A percentile compares a stretch with the other conserved stretches of the same genome.
Conservation (phyloP, 305 asterid genomes). For the Plantago coronopus region DNA sequence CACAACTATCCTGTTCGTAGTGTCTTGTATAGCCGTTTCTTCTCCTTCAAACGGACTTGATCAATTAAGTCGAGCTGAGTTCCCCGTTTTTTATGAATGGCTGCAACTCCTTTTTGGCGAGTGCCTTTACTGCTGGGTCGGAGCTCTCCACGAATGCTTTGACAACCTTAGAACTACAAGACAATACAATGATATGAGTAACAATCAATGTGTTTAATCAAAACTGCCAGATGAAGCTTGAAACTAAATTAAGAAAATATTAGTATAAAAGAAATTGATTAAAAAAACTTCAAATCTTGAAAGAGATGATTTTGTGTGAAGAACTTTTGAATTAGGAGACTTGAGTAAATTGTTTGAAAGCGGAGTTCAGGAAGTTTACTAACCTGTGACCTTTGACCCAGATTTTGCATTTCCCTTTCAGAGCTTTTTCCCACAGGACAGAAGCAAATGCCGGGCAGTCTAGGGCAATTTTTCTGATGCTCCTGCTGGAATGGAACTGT, state of each 20-base stretch:
- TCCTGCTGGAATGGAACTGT: slow-evolving; percentile 80
- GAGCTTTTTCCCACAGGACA: slow-evolving; percentile 71
- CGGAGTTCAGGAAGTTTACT: slow-evolving; percentile 1
- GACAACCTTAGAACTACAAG: slow-evolving; percentile 57
- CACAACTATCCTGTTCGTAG: slow-evolving; percentile 3
- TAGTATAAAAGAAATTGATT: neutral
- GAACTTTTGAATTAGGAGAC: neutral
- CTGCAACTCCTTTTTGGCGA: slow-evolving; percentile 62
- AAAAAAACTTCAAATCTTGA: neutral
- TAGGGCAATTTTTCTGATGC: slow-evolving; percentile 64
- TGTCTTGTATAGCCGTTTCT: slow-evolving; percentile 12
- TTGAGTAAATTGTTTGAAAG: neutral
- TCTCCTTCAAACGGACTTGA: slow-evolving; percentile 27
- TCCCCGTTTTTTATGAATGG: slow-evolving; percentile 60
- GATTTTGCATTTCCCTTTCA: slow-evolving; percentile 60
- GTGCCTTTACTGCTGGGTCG: slow-evolving; percentile 38
- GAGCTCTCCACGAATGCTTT: slow-evolving; percentile 63
- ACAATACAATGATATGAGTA: slow-evolving; percentile 14
- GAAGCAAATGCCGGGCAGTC: slow-evolving; percentile 78
- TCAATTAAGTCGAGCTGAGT: slow-evolving; percentile 37
- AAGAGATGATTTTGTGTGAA: neutral
- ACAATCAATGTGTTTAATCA: neutral
- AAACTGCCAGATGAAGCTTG: no score
- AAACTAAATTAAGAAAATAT: neutral
- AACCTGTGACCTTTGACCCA: slow-evolving; percentile 93